Conservation (phyloP, 352 stramenopile genomes). For the Globisporangium alternatum region DNA sequence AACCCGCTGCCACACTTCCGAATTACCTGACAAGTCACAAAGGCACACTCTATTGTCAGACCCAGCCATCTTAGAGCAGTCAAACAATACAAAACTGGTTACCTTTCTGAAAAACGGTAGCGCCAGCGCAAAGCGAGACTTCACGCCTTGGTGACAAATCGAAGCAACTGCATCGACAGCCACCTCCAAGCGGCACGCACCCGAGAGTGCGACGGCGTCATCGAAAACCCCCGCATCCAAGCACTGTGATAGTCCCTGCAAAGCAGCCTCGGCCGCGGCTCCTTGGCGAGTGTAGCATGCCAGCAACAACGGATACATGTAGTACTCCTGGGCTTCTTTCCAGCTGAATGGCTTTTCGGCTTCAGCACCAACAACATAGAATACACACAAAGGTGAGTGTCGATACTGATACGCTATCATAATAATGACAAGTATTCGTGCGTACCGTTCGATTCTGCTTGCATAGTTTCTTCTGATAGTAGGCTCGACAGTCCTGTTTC, state of each 20-base stretch:
- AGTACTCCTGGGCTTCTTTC: constrained; percentile 47
- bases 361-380: neutral
- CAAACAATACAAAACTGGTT: neutral
- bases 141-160: constrained; percentile 76
- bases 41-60: constrained; percentile 2
- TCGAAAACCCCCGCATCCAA: constrained; percentile 64
- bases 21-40: constrained; percentile 36
- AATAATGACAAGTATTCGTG: neutral
- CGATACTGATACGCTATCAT: neutral
- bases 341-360: constrained; percentile 8
- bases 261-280: constrained; percentile 41
- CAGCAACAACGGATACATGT: constrained; percentile 74
- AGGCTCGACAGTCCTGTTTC: constrained; percentile 2
- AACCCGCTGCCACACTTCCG: constrained; percentile 39
- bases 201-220: constrained; percentile 19
- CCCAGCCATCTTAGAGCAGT: neutral
- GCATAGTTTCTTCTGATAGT: neutral
- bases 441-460: neutral
- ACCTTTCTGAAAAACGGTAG: constrained; percentile 76
- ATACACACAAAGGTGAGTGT: neutral
- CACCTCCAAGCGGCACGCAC: constrained; percentile 47
- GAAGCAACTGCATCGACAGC: constrained; percentile 63
- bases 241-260: constrained; percentile 52
- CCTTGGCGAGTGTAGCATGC: constrained; percentile 78
- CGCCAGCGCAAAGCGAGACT: constrained; percentile 54